Base-by-base conservation (phyloP, 2,329 filamentous ascomycete species). In the Claviceps spartinae region DNA sequence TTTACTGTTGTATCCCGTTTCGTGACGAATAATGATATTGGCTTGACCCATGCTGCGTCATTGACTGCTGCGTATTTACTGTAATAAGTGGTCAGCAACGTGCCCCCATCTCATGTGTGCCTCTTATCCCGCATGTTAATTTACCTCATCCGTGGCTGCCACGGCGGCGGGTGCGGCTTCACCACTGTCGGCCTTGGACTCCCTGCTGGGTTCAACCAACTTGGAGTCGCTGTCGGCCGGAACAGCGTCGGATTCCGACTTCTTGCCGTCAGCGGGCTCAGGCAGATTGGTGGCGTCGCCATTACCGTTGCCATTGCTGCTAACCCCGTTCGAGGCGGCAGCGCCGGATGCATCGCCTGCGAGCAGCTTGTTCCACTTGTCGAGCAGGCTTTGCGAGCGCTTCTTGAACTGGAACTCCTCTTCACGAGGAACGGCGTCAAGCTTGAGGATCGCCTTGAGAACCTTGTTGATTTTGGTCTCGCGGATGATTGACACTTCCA, bases 391-490 rank as follows among this genome's bases (percentile, higher is more conserved):
- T 57, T 86, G 78, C 38, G 88, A 90, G 49, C 93, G 85, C 57
- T 82, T 74, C 72, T 93, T 94, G 79, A 98, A 96, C 52, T 86
- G 73, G 67, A 85, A 94, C 58, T 95, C 86, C 38, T 90, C 86
- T 58, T 98, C 93, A 55, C 83, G 84, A 5, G 90, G 90, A 59
- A 98, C 95, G 3, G 77, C 77, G 44, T 83, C 78, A 8, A 98
- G 75, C 73, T 95, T 96, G 61, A 96, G 74, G 58, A 98, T 93
- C 4, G 85, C 89, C 72, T 94, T 95, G 53, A 98, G 77, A 11
- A 98, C 91, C 73, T 98, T 98, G 80, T 97, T 91, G 69, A 98
- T 96, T 77, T 97, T 98, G 56, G 93, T 98, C 14, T 73, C 75
- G 57, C 87, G 82, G 62, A 97, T 95, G 60, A 96, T 93, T 58